Evolutionary conservation across 176 grass and related monocot species (phyloP), one percentile per base, ranked within the genome.

Genomic region (Aegilops bicornis): DNA sequence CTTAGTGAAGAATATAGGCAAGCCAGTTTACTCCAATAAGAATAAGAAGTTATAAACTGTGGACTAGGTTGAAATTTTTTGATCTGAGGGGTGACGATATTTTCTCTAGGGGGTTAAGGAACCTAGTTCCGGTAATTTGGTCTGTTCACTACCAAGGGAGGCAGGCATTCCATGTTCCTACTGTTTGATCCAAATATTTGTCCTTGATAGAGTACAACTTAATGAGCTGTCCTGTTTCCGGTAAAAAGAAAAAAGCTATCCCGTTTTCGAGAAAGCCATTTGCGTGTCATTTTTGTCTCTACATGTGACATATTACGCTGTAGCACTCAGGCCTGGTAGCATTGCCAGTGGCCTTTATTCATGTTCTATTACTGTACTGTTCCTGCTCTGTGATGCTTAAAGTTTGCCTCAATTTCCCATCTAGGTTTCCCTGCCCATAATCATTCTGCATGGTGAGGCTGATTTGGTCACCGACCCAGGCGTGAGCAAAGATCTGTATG

Each of bases 401-500:
- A 61, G 6, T 23, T 2, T 65, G 23, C 60, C 62, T 83, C 23
- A 60, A 83, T 23, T 73, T 33, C n/a, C 50, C 85, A 79, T 85
- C 31, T 69, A 98, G 97, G 92, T 98, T 79, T 95, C 97, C 54
- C 80, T 98, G 62, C 94, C 97, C 45, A 81, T 98, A 65, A 89
- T 98, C 56, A 91, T 92, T 90, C 83, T 98, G 65, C 97, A 98
- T 24, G 97, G 97, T 11, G 93, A 94, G 56, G 86, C 86, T 39
- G 97, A 98, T 88, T 39, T 92, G 36, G 90, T 98, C 69, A 98
- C 97, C 15, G 94, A 96, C 78, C 87, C 94, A 58, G 86, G 88
- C 17, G 93, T 98, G 75, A 98, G 97, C 83, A 98, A 98, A 89
- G 97, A 92, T 82, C 77, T 98, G 65, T 91, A 96, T 86, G 90